These are phyloP conservation scores for Monosporascus sp. DNA, from an alignment of 2,329 filamentous ascomycete species.

Conservation along the genomic window DNA sequence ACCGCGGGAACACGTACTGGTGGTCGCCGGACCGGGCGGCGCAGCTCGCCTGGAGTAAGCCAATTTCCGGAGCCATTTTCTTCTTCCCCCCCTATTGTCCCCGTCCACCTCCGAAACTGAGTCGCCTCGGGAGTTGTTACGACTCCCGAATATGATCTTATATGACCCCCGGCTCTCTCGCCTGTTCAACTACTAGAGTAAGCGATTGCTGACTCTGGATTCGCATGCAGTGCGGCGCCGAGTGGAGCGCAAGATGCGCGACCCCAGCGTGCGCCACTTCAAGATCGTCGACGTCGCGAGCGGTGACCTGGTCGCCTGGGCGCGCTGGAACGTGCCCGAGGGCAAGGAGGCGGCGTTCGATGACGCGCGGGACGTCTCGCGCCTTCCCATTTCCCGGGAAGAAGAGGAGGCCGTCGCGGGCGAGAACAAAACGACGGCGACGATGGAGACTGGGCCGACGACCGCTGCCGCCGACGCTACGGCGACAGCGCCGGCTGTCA, in stretches of 20 bases:
- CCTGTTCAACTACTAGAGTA: too few relatives aligned
- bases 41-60: conserved; percentile 20
- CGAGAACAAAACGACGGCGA: not conserved
- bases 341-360: conserved; percentile 17
- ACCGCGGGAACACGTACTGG: conserved; percentile 23
- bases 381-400: conserved; percentile 1
- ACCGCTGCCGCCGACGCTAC: conserved; percentile 11
- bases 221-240: conserved; percentile 14
- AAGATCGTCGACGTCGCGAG: conserved; percentile 25
- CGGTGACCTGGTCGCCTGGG: conserved; percentile 25
- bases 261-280: conserved; percentile 24
- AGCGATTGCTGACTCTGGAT: too few relatives aligned
- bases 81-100: too few relatives aligned
- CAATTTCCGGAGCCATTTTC: too few relatives aligned
- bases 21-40: conserved; percentile 18
- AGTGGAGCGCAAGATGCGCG: conserved; percentile 20
- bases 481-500: not conserved
- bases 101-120: too few relatives aligned
- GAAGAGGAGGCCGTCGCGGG: conserved; percentile 5
- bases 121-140: too few relatives aligned
- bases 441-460: conserved; percentile 5
- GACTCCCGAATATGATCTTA: too few relatives aligned
- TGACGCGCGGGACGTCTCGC: conserved; percentile 3
- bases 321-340: conserved; percentile 29
- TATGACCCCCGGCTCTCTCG: too few relatives aligned